Evolutionary conservation across 192 early-diverging fungal genomes (phyloP), one percentile per base, ranked within the genome.

Genomic region (Backusella tarrabulga): DNA sequence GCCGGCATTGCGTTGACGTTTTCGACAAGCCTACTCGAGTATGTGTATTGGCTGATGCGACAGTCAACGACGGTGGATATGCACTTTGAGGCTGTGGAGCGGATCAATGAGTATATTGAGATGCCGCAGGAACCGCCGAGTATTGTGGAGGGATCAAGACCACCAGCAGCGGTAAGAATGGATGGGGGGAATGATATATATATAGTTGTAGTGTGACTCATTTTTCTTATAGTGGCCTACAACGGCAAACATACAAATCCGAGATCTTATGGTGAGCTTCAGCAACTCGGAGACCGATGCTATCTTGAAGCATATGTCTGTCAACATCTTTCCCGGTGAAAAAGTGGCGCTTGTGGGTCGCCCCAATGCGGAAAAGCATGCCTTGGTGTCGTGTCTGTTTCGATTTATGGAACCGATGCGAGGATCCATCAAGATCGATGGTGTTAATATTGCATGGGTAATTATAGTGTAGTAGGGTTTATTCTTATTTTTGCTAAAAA

Each of bases 271-370:
- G 4, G 79, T 93, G 34, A 86, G 88, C 66, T 96, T 95, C 54
- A 83, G 88, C 23, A 44, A 52, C 3, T 84, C 88, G 21, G 92
- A 88, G 17, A 76, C 38, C 19, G 78, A 77, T 35, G 68, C 72
- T 0, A 69, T 80, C 2, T 38, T 83, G 81, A 15, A 54, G 12
- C 54, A 74, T 50, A 70, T 83, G 14, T 80, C 82, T 36, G 88
- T 97, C 63, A 52, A 75, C 2, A 91, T 95, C 60, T 72, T 83
- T 0, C 83, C 91, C 1, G 87, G 91, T 14, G 92, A 95, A 80
- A 96, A 94, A 75, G 90, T 98, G 69, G 96, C 95, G 15, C 91
- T 98, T 4, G 94, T 95, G 8, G 95, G 95, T 6, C 85, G 86
- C 9, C 93, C 93, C 1, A 92, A 92, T 41, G 89, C 90, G 0